A percentile compares a stretch with the other conserved stretches of the same genome.
Evolutionary conservation across 1,139 yeast genomes (phyloP).

Genomic region (Zygosaccharomyces pseudobailii): DNA sequence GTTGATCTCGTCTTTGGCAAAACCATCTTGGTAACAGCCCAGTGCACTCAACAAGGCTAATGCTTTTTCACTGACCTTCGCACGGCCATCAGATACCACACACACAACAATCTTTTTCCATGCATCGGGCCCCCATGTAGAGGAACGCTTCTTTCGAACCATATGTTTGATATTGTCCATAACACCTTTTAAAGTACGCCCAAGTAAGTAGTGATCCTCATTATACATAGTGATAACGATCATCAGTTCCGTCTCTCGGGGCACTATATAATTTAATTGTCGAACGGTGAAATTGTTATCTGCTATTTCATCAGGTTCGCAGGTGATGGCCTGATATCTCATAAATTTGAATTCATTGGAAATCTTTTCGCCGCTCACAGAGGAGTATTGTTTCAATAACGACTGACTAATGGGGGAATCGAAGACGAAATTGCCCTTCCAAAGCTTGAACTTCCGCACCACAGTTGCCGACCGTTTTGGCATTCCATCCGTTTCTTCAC

Average conservation of each 20-base stretch:
- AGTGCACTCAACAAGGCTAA: conserved; percentile 83
- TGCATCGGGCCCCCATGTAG: conserved; percentile 79
- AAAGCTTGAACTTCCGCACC: conserved; percentile 32
- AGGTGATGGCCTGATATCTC: conserved; percentile 81
- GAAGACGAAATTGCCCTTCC: conserved; percentile 58
- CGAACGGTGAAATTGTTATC: conserved; percentile 74
- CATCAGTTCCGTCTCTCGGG: conserved; percentile 82
- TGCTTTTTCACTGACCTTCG: conserved; percentile 79
- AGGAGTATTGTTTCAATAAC: conserved; percentile 45
- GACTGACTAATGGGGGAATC: conserved; percentile 62
- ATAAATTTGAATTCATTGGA: conserved; percentile 73
- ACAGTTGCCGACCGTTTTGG: conserved; percentile 28
- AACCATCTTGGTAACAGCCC: conserved; percentile 93
- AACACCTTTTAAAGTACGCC: conserved; percentile 88
- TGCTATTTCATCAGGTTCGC: conserved; percentile 75
- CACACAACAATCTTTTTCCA: conserved; percentile 94
- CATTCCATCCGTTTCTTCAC: conserved; percentile 9
- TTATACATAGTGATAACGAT: conserved; percentile 91
- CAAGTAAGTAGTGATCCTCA: conserved; percentile 82
- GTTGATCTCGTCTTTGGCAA: conserved; percentile 85
- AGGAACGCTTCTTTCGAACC: conserved; percentile 60
- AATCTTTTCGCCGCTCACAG: conserved; percentile 35
- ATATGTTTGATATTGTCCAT: conserved; percentile 88
- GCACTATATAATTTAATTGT: conserved; percentile 56
- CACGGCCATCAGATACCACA: conserved; percentile 90